A percentile compares a stretch with the other conserved stretches of the same genome.
phyloP scores from a whole-genome alignment of 768 basidiomycete species.

The Xerocomellus amylosporus region DNA sequence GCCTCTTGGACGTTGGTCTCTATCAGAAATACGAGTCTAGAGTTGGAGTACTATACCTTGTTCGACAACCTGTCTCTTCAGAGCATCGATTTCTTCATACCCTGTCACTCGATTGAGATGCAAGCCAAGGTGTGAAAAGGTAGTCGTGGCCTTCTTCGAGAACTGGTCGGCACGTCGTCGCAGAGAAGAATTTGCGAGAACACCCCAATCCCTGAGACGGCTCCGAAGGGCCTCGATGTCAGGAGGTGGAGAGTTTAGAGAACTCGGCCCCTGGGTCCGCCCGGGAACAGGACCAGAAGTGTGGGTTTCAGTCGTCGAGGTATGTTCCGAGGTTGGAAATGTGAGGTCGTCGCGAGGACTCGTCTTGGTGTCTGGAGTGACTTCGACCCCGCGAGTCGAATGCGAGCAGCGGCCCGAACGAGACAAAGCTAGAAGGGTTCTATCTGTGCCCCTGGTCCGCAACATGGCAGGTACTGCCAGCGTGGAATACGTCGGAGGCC shows the following conservation, averaged over 20 bases:
- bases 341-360: conserved; percentile 1
- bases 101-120: conserved; percentile 88
- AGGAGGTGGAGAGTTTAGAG: not conserved
- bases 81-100: conserved; percentile 82
- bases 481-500: not conserved
- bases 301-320: conserved; percentile 1
- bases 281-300: not conserved
- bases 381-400: conserved; percentile 2
- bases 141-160: conserved; percentile 52
- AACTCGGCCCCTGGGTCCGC: not conserved
- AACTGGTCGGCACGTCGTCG: conserved; percentile 57
- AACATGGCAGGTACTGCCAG: conserved; percentile 18
- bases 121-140: conserved; percentile 70
- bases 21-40: not conserved
- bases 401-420: conserved; percentile 9
- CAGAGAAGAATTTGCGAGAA: conserved; percentile 30
- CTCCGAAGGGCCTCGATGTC: conserved; percentile 36
- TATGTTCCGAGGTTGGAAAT: conserved; percentile 2
- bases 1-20: conserved; percentile 52
- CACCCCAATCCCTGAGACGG: conserved; percentile 47
- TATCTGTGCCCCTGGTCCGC: conserved; percentile 7
- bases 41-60: conserved; percentile 58
- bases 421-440: conserved; percentile 12
- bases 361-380: conserved; percentile 1
- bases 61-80: conserved; percentile 73